phyloP scores from a whole-genome alignment of 2,329 filamentous ascomycete species.

The Xylariaceae sp. region DNA sequence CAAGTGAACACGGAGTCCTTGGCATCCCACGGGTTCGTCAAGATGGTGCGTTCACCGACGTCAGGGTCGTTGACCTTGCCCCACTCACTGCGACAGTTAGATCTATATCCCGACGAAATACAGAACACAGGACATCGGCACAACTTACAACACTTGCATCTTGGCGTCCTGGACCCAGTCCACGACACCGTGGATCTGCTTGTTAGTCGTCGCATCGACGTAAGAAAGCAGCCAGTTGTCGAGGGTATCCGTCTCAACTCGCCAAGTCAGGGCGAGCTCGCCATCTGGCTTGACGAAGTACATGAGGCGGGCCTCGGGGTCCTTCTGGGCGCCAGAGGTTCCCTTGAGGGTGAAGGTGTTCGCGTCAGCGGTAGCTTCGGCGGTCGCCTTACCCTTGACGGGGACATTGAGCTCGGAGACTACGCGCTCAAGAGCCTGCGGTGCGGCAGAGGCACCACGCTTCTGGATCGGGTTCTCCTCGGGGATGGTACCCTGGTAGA shows the following conservation, averaged over 20 bases:
- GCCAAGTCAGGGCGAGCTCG: constrained; percentile 47
- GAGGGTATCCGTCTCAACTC: constrained; percentile 52
- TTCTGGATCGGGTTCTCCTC: constrained; percentile 37
- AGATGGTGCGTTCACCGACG: constrained; percentile 40
- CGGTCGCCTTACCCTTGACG: constrained; percentile 37
- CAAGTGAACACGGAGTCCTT: constrained; percentile 48
- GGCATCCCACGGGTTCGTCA: constrained; percentile 46
- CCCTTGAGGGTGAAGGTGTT: constrained; percentile 43
- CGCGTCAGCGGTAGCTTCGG: constrained; percentile 35
- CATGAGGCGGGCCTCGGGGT: constrained; percentile 51
- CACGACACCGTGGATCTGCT: constrained; percentile 47
- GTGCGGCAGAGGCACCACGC: constrained; percentile 39
- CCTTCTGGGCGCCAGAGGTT: constrained; percentile 43
- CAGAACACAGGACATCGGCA: not conserved
- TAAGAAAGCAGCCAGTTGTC: constrained; percentile 57
- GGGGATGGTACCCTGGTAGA: constrained; percentile 41
- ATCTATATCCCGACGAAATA: not conserved
- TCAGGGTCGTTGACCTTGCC: constrained; percentile 47
- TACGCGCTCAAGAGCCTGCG: constrained; percentile 39
- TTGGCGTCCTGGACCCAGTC: constrained; percentile 53
- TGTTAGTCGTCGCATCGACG: constrained; percentile 45
- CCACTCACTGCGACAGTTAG: constrained; percentile 40
- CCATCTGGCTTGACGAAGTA: constrained; percentile 48
- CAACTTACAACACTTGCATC: constrained; percentile 47
- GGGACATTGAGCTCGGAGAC: constrained; percentile 37